Conservation (phyloP, 805 yeast species). For the Hanseniaspora valbyensis region DNA sequence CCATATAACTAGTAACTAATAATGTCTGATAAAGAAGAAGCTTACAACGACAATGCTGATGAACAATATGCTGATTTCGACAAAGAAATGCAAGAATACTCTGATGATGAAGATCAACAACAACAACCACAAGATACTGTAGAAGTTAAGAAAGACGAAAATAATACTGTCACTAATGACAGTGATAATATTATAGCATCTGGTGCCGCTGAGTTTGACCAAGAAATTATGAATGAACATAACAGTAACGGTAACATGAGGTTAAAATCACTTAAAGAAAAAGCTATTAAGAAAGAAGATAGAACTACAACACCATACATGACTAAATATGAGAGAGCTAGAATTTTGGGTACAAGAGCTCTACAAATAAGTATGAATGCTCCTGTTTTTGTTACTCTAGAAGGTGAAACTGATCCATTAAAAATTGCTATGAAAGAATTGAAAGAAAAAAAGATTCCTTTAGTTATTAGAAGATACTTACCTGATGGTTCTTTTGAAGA, state of each 20-base stretch:
- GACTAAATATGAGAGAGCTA: constrained; percentile 97
- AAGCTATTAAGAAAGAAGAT: constrained; percentile 79
- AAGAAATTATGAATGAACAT: constrained; percentile 24
- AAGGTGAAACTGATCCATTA: constrained; percentile 97
- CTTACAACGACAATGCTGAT: constrained; percentile 55
- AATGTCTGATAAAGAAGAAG: constrained; percentile 50
- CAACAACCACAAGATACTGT: constrained; percentile 28
- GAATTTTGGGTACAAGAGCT: constrained; percentile 95
- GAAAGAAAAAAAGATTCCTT: constrained; percentile 86
- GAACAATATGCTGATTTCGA: constrained; percentile 69
- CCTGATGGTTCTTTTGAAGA: constrained; percentile 97
- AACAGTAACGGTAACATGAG: constrained; percentile 28
- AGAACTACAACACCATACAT: constrained; percentile 95
- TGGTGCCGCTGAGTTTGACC: constrained; percentile 52
- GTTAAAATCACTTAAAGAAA: constrained; percentile 59
- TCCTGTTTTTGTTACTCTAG: constrained; percentile 93
- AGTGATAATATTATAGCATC: constrained; percentile 62
- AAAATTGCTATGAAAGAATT: constrained; percentile 97
- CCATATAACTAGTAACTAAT: too few relatives aligned
- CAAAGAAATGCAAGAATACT: constrained; percentile 54
- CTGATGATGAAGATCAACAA: constrained; percentile 51
- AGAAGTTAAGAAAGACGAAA: constrained; percentile 28
- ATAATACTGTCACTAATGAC: constrained; percentile 31
- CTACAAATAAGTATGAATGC: constrained; percentile 96
- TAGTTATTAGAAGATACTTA: constrained; percentile 86